A percentile compares a stretch with the other conserved stretches of the same genome.
phyloP scores from a whole-genome alignment of 2,329 filamentous ascomycete genomes.

The Fusarium xyrophilum region DNA sequence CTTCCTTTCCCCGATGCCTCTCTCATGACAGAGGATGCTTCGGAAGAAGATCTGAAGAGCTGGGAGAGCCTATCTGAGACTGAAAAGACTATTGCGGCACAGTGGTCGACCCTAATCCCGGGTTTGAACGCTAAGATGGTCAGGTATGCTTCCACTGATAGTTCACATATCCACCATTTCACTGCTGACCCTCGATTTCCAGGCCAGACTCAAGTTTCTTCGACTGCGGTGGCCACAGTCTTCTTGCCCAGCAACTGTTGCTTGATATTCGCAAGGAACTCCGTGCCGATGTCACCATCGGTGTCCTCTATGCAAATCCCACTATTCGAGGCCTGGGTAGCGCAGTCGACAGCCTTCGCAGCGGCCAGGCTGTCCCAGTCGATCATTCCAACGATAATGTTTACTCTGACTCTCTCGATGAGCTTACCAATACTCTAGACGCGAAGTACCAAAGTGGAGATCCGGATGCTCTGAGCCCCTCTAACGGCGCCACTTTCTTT shows the following conservation, averaged over 20 bases:
- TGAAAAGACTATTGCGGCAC: constrained; percentile 55
- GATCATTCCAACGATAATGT: neutral
- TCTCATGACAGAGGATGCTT: constrained; percentile 52
- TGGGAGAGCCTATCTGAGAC: constrained; percentile 54
- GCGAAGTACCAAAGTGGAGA: constrained; percentile 43
- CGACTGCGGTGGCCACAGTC: constrained; percentile 49
- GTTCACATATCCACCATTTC: neutral
- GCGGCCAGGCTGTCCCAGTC: neutral
- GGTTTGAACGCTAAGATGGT: constrained; percentile 67
- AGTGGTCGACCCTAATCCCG: constrained; percentile 75
- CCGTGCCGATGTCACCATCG: constrained; percentile 44
- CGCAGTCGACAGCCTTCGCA: constrained; percentile 25
- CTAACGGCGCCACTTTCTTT: constrained; percentile 52
- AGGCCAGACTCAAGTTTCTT: constrained; percentile 43
- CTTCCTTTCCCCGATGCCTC: constrained; percentile 75
- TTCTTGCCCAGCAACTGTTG: constrained; percentile 76
- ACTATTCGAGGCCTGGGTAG: constrained; percentile 12
- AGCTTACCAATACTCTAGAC: constrained; percentile 59
- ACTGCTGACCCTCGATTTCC: neutral
- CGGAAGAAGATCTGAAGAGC: constrained; percentile 55
- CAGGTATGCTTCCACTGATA: neutral
- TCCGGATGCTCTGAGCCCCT: constrained; percentile 45
- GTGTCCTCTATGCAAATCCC: constrained; percentile 39
- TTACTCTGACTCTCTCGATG: constrained; percentile 51
- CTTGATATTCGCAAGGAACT: constrained; percentile 57